Base-by-base conservation (phyloP, 345 rosid species). In the Raphanus raphanistrum region DNA sequence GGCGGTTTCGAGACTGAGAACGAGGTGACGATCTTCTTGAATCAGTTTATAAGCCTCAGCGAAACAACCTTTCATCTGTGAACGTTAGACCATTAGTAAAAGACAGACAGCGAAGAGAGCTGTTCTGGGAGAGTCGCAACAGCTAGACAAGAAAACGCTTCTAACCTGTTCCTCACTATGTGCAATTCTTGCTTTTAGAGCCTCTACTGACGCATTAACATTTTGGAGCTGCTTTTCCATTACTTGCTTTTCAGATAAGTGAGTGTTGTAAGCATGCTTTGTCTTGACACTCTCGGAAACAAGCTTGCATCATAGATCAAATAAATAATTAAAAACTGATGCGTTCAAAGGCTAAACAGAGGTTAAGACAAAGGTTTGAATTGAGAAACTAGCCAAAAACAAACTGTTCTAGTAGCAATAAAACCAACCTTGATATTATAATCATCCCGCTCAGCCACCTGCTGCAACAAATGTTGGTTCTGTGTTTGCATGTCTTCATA, bases 261-360 rank as follows among this genome's bases (percentile, higher is more conserved):
- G 84, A 73, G 80, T 61, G 74, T 82, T 84, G 29, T 90, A 90
- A 48, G 88, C 87, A 75, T 92, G 89, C 88, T 92, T 95, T 63
- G 88, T 83, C 87, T 92, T 95, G 72, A 92, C 97, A 48, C 98
- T 95, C 85, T 95, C 99, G 25, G 99, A 95, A 71, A 95, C 99
- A 78, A 95, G 94, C 99, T n/a, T 95, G 87, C 86, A 86, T 16
- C 50, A 66, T 35, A 52, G 74, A 60, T 59, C 68, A 64, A 57
- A 73, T 32, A 74, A 59, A 61, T 38, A 48, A 70, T 63, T 35
- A 36, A 11, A 7, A 43, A 11, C 15, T 33, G 43, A 74, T 55
- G 54, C 38, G 15, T 9, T 67, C 62, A 70, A 80, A 61, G 29
- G 43, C 81, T 76, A 70, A 38, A 35, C 28, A 28, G 32, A 72